These are phyloP conservation scores for Luffa aegyptiaca DNA, from an alignment of 306 rosid genomes.

Conservation along the genomic window DNA sequence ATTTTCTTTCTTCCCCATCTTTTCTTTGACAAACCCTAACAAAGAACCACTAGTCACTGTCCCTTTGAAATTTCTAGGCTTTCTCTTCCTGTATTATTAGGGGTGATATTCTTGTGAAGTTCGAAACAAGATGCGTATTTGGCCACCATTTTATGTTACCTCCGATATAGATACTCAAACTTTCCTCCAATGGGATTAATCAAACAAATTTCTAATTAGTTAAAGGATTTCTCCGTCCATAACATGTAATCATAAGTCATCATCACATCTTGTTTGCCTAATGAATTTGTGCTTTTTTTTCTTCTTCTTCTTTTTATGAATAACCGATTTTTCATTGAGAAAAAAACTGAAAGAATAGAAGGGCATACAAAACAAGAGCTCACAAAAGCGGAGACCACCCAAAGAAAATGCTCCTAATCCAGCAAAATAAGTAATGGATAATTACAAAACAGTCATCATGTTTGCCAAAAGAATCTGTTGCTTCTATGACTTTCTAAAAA, in stretches of 20 bases:
- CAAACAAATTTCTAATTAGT: not conserved
- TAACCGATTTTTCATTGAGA: too few relatives aligned
- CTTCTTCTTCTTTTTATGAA: too few relatives aligned
- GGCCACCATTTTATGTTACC: not conserved
- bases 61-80: not conserved
- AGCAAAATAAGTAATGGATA: too few relatives aligned
- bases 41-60: not conserved
- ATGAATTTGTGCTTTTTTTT: too few relatives aligned
- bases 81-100: not conserved
- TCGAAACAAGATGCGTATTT: not conserved
- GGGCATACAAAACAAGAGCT: too few relatives aligned
- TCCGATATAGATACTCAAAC: not conserved
- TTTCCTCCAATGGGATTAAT: not conserved
- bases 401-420: too few relatives aligned
- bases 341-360: too few relatives aligned
- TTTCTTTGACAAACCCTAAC: not conserved
- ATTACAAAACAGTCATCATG: not conserved
- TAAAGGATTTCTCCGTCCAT: not conserved
- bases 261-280: not conserved
- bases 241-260: not conserved
- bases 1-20: not conserved
- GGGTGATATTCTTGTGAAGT: not conserved
- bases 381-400: too few relatives aligned
- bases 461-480: not conserved
- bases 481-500: not conserved